phyloP scores from a whole-genome alignment of 2,329 filamentous ascomycete species.

The Botrytis aclada region DNA sequence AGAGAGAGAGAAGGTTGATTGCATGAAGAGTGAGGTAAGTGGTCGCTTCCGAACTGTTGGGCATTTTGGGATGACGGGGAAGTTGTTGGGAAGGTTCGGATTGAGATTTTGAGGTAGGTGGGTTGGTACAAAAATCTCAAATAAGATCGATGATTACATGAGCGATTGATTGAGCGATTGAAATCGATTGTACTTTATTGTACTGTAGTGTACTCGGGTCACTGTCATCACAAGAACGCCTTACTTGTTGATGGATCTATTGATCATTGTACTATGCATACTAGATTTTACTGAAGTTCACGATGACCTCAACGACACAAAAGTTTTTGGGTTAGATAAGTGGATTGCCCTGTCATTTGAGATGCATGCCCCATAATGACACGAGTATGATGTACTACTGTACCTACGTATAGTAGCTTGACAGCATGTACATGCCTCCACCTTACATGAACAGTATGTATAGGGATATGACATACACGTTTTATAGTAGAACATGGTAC shows the following conservation, averaged over 20 bases:
- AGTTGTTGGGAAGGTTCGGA: slow-evolving; percentile 11
- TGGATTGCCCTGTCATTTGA: not conserved
- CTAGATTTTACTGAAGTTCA: not conserved
- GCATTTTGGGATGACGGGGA: slow-evolving; percentile 4
- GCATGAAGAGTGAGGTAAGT: not conserved
- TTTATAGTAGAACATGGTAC: slow-evolving; percentile 2
- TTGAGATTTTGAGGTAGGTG: not conserved
- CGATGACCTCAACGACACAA: not conserved
- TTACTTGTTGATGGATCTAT: not conserved
- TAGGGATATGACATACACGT: slow-evolving; percentile 2
- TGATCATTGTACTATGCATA: slow-evolving; percentile 9
- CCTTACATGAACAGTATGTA: slow-evolving; percentile 2
- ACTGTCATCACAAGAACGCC: slow-evolving; percentile 4
- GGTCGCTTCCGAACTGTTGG: slow-evolving; percentile 10
- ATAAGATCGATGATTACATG: slow-evolving; percentile 7
- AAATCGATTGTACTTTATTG: not conserved
- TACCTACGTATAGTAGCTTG: not conserved
- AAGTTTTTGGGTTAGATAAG: not conserved
- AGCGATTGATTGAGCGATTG: not conserved
- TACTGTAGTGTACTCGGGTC: not conserved
- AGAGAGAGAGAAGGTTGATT: not conserved
- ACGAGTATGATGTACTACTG: slow-evolving; percentile 11
- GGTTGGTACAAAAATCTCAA: not conserved
- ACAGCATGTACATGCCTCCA: not conserved
- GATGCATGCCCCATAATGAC: not conserved